Base-by-base conservation (phyloP, 1,284 basidiomycete species). In the Sanghuangporus weigelae region DNA sequence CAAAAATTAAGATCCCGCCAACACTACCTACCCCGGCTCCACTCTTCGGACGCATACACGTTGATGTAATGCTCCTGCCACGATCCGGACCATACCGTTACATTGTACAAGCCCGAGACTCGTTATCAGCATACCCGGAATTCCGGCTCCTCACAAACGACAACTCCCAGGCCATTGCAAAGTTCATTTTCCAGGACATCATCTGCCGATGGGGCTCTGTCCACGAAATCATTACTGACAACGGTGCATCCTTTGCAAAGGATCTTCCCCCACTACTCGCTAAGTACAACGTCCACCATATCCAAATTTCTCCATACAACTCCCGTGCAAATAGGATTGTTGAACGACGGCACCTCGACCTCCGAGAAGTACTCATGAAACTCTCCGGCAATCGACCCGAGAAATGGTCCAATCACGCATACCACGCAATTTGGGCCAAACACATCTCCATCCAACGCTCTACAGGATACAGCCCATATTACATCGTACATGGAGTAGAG, bases 1-100 rank as follows among this genome's bases (percentile, higher is more conserved):
- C 77, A 79, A 57, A 71, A 12, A 55, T 75, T 3, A 62, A 67
- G 19, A 74, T 78, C 7, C 76, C 74, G 0, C 76, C 76, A 0
- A 71, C 67, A 0, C 68, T 79, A 7, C 65, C 73, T 0, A 66
- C 68, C 0, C 72, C 74, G 0, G 65, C 71, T 0, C 63, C 70
- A 0, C 63, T 81, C 1, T 76, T 78, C 46, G 19, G 48, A 0
- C 75, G 74, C 55, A 67, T 70, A 0, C 71, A 78, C 39, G 65
- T 76, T 3, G 72, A 77, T 62, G 70, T 71, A 0, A 75, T 76
- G 73, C 63, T 67, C 55, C 65, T 76, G 57, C 75, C 70, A 0
- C 49, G 46, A 26, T 66, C 68, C 0, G 63, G 65, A 14, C 69
- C 74, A 0, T 75, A 66, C 66, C 66, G 66, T 3, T 73, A 73